phyloP scores from a whole-genome alignment of 164 flowering plant species.

The Akebia trifoliata region DNA sequence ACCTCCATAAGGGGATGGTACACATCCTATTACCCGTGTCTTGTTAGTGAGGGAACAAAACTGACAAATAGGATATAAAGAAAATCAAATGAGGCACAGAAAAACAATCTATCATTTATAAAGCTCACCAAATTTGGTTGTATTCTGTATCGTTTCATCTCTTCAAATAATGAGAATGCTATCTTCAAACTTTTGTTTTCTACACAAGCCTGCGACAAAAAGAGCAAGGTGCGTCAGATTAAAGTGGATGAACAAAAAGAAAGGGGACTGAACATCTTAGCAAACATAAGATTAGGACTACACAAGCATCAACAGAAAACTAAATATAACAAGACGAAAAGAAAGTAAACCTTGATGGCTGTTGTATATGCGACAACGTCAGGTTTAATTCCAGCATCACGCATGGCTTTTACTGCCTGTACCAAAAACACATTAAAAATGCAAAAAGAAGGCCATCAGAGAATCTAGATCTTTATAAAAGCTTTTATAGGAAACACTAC shows the following conservation, averaged over 20 bases:
- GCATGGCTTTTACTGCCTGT: conserved; percentile 72
- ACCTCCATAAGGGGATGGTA: background rate
- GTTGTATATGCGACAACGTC: conserved; percentile 86
- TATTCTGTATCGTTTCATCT: conserved; percentile 65
- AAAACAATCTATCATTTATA: conserved; percentile 1
- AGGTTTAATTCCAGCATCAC: conserved; percentile 51
- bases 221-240: conserved; percentile 15
- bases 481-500: background rate
- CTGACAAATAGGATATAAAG: background rate
- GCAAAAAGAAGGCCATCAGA: background rate
- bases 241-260: background rate
- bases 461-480: background rate
- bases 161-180: conserved; percentile 66
- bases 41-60: background rate
- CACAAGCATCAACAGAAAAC: background rate
- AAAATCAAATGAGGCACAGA: background rate
- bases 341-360: conserved; percentile 64
- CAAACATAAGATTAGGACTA: background rate
- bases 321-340: conserved; percentile 3
- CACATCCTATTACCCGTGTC: background rate
- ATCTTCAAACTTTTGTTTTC: conserved; percentile 39
- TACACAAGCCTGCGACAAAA: conserved; percentile 62
- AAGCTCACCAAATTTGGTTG: conserved; percentile 71
- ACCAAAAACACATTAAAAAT: conserved; percentile 5
- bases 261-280: background rate